Base-by-base conservation (phyloP, 2,329 filamentous ascomycete species). In the Colletotrichum paranaense region DNA sequence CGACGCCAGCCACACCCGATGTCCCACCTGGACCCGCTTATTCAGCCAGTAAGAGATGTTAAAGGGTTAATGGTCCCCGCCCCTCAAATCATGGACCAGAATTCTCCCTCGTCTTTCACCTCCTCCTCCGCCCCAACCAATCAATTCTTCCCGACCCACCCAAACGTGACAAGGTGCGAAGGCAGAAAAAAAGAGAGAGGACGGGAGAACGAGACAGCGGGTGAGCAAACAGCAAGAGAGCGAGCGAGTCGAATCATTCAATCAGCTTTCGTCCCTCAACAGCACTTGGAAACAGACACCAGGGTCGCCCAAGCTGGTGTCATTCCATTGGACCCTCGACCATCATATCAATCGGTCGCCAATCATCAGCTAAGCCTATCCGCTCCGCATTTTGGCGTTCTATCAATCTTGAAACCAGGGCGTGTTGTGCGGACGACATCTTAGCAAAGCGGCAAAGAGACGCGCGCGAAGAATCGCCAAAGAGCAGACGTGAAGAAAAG, bases 1-100 rank as follows among this genome's bases (percentile, higher is more conserved):
- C 62, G 38, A 59, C n/a, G 68, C 57, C 52, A 53, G 57, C 57
- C 72, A 72, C 62, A 59, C n/a, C 63, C 4, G n/a, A 0, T 5
- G 80, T 68, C 81, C 85, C 84, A 85, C 82, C 73, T 59, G 2
- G 30, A 35, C 58, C 42, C 76, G 83, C 82, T 85, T 82, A 86
- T 80, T 86, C 84, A 86, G 85, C 86, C 86, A 88, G 83, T 87
- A 83, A 88, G 79, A 85, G 79, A 79, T 79, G 80, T 82, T 82
- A 81, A 84, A 84, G 82, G 81, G 75, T 82, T 78, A 79, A 80
- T 80, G 80, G 81, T 82, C 81, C 81, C 82, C 79, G 74, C 79
- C 84, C 84, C 84, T 87, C 87, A 87, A 88, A 87, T 88, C 86
- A 88, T 80, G 82, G 85, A 82, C 81, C 84, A 81, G 81, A 81